Evolutionary conservation across 345 rosid genomes (phyloP).

Genomic region (Conringia planisiliqua): DNA sequence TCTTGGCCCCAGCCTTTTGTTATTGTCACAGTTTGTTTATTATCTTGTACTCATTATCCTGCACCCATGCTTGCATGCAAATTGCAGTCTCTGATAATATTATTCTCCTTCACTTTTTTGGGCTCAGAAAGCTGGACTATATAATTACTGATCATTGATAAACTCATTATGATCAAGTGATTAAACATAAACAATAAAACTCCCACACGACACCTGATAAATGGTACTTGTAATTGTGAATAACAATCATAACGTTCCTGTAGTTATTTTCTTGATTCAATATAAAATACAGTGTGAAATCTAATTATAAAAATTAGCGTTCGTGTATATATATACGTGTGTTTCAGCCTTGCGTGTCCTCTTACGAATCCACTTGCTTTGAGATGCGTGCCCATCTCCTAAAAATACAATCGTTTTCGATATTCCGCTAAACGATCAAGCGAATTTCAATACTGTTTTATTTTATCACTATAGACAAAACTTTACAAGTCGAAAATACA

Average conservation of each 20-base stretch:
- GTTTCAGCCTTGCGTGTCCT: conserved; percentile 19
- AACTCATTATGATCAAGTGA: background rate
- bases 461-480: too few species aligned
- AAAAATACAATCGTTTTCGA: conserved; percentile 9
- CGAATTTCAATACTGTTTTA: background rate
- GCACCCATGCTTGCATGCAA: conserved; percentile 26
- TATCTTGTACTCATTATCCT: conserved; percentile 12
- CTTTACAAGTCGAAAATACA: too few species aligned
- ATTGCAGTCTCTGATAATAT: conserved; percentile 3
- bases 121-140: background rate
- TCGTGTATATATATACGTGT: background rate
- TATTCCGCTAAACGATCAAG: background rate
- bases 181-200: background rate
- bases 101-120: conserved; percentile 7
- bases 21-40: background rate
- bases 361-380: conserved; percentile 8
- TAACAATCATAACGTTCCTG: conserved; percentile 2
- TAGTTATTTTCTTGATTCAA: background rate
- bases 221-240: background rate
- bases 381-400: conserved; percentile 35
- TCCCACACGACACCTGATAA: conserved; percentile 3
- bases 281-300: background rate
- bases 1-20: background rate
- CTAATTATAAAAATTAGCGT: background rate
- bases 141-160: background rate